Evolutionary conservation across 495 filamentous ascomycete species (phyloP), one percentile per base, ranked within the genome.

Genomic region (Aspergillus carlsbadensis): DNA sequence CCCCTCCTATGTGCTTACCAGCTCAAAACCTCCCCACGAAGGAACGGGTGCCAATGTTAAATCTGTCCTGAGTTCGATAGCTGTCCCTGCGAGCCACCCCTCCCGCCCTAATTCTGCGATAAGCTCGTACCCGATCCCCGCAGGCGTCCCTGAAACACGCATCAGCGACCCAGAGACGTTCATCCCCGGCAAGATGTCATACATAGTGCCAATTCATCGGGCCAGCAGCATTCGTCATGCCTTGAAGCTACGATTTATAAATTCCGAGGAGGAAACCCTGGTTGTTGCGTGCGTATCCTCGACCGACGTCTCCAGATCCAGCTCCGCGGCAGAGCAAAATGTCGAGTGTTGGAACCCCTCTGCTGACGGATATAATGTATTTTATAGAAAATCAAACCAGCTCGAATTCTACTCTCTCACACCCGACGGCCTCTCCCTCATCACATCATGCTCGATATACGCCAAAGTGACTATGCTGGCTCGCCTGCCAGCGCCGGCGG

Each of bases 211-310:
- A 5, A 96, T 99, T 52, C 94, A 98, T 71, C 78, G 87, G 60
- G 88, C 94, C 22, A 96, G 87, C 67, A 95, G 90, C 69, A 85
- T 97, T 54, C 85, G 91, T 36, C 87, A 96, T 81, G 92, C 92
- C 10, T 68, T 98, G 55, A 91, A 87, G 64, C 77, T 92, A 42
- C 82, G 85, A 54, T 84, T 98, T 56, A 75, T 96, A 17, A 78
- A 79, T 54, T 68, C 83, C 3, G 84, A 89, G 36, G 85, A 93
- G 54, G 86, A 93, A 57, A 90, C 86, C 59, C 76, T 98, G 62
- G 86, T 97, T 42, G 77, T 96, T 58, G 92, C 91, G 93, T 97
- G 82, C 71, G 89, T 67, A 59, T 34, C 35, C 29, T 39, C 8
- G 18, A 18, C 21, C 21, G n/a, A 21, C 15, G 31, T 45, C 20